Percentiles rank a stretch among this genome's conserved stretches.
Conservation (phyloP, 805 yeast genomes). For the Yamadazyma philogaea region DNA sequence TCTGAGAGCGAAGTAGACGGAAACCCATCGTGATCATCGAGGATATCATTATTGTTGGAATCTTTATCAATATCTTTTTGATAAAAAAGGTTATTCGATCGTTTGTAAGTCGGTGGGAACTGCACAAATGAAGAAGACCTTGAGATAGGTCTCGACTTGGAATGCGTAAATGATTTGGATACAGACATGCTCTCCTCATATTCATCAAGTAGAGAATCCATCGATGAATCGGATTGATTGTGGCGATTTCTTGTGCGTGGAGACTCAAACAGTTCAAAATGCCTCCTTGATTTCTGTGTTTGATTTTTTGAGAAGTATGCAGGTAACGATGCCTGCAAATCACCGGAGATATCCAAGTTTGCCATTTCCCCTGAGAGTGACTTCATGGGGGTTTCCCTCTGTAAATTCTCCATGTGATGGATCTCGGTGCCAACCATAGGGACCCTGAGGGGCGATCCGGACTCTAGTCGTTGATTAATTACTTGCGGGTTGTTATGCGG, state of each 20-base stretch:
- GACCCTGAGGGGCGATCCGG: slow-evolving; percentile 4
- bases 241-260: slow-evolving; percentile 7
- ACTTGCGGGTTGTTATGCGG: slow-evolving; percentile 21
- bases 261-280: background rate
- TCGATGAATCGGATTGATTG: slow-evolving; percentile 23
- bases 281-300: slow-evolving; percentile 16
- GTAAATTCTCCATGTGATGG: background rate
- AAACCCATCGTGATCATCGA: slow-evolving; percentile 18
- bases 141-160: slow-evolving; percentile 22
- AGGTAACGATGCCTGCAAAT: background rate
- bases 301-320: background rate
- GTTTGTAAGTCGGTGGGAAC: slow-evolving; percentile 9
- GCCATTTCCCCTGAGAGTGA: slow-evolving; percentile 31
- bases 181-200: slow-evolving; percentile 41
- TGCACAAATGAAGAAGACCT: slow-evolving; percentile 15
- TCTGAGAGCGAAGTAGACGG: slow-evolving; percentile 38
- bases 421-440: slow-evolving; percentile 3
- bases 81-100: slow-evolving; percentile 3
- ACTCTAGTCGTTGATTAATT: slow-evolving; percentile 4
- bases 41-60: background rate
- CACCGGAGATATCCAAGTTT: slow-evolving; percentile 21
- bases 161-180: slow-evolving; percentile 22
- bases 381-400: slow-evolving; percentile 17
- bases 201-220: slow-evolving; percentile 44
- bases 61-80: slow-evolving; percentile 1